These are phyloP conservation scores for Suillus discolor DNA, from an alignment of 768 basidiomycete genomes.

Conservation along the genomic window DNA sequence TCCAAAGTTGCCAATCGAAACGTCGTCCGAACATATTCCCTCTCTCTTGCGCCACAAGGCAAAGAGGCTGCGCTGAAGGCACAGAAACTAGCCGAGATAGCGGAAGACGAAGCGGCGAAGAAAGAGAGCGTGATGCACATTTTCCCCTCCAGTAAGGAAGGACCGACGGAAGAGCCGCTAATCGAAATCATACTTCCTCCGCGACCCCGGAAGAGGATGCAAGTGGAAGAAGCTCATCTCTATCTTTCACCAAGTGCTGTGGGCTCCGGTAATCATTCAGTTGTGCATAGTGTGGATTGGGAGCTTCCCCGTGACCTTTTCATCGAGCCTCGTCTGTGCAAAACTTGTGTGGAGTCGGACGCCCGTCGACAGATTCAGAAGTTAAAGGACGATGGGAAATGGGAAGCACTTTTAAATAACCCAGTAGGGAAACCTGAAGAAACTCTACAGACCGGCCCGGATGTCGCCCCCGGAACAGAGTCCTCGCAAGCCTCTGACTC, in stretches of 20 bases:
- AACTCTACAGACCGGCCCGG: not conserved
- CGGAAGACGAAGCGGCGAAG: slow-evolving; percentile 15
- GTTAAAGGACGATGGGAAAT: slow-evolving; percentile 26
- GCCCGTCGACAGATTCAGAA: slow-evolving; percentile 22
- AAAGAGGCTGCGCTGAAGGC: not conserved
- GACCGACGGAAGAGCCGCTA: slow-evolving; percentile 26
- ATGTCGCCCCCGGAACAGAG: not conserved
- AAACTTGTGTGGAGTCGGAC: slow-evolving; percentile 38
- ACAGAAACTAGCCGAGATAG: slow-evolving; percentile 11
- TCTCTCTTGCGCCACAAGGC: slow-evolving; percentile 16
- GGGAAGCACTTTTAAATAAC: slow-evolving; percentile 15
- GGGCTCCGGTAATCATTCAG: slow-evolving; percentile 56
- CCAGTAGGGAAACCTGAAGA: not conserved
- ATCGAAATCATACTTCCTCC: slow-evolving; percentile 35
- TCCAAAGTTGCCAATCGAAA: slow-evolving; percentile 25
- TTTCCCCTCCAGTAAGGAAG: slow-evolving; percentile 21
- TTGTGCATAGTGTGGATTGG: slow-evolving; percentile 52
- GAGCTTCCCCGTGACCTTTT: slow-evolving; percentile 50
- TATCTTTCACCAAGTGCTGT: slow-evolving; percentile 44
- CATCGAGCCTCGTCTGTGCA: slow-evolving; percentile 38
- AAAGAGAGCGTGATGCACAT: slow-evolving; percentile 22
- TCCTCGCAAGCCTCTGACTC: not conserved
- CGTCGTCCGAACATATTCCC: slow-evolving; percentile 32
- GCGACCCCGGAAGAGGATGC: slow-evolving; percentile 21
- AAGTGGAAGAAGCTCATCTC: slow-evolving; percentile 46